Percentiles rank a stretch among this genome's conserved stretches.
These are phyloP conservation scores for Cyclostephanos tholiformis DNA, from an alignment of 108 stramenopile species.

Conservation along the genomic window DNA sequence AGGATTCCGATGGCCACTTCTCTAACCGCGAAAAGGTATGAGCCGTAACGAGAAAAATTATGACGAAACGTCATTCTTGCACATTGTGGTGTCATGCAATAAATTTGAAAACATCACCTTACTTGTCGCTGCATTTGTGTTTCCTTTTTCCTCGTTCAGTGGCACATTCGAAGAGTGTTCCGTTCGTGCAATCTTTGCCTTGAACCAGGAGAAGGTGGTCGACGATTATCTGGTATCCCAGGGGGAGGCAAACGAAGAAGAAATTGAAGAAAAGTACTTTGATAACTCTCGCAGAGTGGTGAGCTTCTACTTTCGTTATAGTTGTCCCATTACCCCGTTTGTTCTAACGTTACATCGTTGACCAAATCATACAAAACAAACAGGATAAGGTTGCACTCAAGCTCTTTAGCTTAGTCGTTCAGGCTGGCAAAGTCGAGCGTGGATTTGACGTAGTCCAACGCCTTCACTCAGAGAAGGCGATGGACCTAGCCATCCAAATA, in stretches of 20 bases:
- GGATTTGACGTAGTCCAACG: slow-evolving; percentile 71
- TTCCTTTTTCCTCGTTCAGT: slow-evolving; percentile 28
- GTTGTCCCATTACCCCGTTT: neutral
- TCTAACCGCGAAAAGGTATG: slow-evolving; percentile 50
- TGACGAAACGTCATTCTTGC: neutral
- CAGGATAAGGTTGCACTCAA: slow-evolving; percentile 82
- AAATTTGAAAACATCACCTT: neutral
- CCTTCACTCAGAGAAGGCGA: slow-evolving; percentile 71
- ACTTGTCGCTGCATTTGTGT: neutral
- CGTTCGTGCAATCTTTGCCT: slow-evolving; percentile 70
- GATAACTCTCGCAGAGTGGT: slow-evolving; percentile 69
- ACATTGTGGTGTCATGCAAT: neutral
- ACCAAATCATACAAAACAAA: neutral
- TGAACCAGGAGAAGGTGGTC: slow-evolving; percentile 67
- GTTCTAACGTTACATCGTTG: neutral
- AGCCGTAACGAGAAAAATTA: neutral
- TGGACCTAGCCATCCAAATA: slow-evolving; percentile 69
- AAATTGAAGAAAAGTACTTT: slow-evolving; percentile 64
- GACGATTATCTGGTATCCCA: slow-evolving; percentile 43
- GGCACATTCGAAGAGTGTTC: slow-evolving; percentile 68
- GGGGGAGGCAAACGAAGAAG: slow-evolving; percentile 48
- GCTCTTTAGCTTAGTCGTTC: slow-evolving; percentile 61
- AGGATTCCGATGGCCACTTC: slow-evolving; percentile 73
- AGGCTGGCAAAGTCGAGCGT: slow-evolving; percentile 72
- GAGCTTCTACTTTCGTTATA: slow-evolving; percentile 21